These are phyloP conservation scores for Pichia exigua DNA, from an alignment of 805 yeast genomes.

Conservation along the genomic window DNA sequence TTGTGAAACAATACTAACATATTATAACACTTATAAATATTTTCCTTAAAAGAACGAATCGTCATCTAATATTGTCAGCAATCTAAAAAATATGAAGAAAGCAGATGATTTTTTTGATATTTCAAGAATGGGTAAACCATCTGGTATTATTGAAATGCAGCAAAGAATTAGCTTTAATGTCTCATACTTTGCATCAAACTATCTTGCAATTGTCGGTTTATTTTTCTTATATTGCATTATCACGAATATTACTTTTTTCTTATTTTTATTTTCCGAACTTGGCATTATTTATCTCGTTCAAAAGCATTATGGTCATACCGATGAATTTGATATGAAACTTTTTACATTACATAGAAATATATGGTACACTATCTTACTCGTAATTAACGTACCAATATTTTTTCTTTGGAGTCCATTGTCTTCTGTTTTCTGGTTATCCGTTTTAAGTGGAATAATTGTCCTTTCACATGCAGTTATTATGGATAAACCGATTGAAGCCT, in stretches of 20 bases:
- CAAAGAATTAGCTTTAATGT: constrained; percentile 77
- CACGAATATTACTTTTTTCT: constrained; percentile 72
- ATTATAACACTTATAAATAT: not conserved
- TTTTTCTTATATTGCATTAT: constrained; percentile 72
- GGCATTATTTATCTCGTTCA: constrained; percentile 38
- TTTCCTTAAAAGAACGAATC: constrained; percentile 22
- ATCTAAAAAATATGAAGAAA: constrained; percentile 64
- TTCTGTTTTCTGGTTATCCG: constrained; percentile 85
- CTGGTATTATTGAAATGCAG: constrained; percentile 74
- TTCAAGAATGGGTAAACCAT: constrained; percentile 78
- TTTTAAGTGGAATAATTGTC: constrained; percentile 73
- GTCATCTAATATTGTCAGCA: constrained; percentile 43
- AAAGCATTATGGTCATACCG: constrained; percentile 22
- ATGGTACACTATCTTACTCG: constrained; percentile 72
- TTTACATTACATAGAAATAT: constrained; percentile 69
- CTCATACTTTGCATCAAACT: constrained; percentile 80
- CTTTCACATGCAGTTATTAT: constrained; percentile 81
- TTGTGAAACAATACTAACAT: not conserved
- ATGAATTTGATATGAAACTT: constrained; percentile 28
- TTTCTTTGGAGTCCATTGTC: constrained; percentile 84
- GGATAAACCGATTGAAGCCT: constrained; percentile 94
- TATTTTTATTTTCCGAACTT: constrained; percentile 50
- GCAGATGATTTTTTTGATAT: constrained; percentile 88
- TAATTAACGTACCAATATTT: constrained; percentile 44
- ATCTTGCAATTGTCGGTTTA: constrained; percentile 58